Percentiles rank a stretch among this genome's conserved stretches.
phyloP scores from a whole-genome alignment of 306 rosid genomes.

The Phaseolus lunatus region DNA sequence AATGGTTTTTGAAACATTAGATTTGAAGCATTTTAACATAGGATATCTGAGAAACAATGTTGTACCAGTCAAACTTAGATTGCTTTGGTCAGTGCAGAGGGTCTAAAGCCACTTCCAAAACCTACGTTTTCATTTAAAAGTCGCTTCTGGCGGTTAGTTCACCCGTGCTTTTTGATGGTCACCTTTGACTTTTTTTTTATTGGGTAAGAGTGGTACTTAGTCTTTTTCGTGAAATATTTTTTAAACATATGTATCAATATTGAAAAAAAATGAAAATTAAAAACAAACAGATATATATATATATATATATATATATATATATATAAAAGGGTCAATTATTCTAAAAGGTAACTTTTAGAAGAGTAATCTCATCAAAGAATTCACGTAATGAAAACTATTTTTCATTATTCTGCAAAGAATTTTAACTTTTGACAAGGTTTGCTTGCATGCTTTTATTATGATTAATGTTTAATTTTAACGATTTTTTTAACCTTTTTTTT shows the following conservation, averaged over 20 bases:
- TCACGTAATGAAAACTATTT: too few relatives aligned
- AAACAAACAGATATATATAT: too few relatives aligned
- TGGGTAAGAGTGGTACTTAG: not conserved
- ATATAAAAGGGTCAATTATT: too few relatives aligned
- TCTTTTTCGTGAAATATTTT: not conserved
- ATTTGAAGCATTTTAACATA: not conserved
- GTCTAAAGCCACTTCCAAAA: not conserved
- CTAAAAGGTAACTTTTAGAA: too few relatives aligned
- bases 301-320: too few relatives aligned
- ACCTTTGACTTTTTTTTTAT: not conserved
- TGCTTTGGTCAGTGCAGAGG: not conserved
- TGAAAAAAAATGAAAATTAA: too few relatives aligned
- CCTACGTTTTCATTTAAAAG: not conserved
- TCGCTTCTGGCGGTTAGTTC: conserved; percentile 3
- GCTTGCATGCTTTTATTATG: not conserved
- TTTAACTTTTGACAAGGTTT: not conserved
- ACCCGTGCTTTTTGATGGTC: not conserved
- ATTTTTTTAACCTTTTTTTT: not conserved
- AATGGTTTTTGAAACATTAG: not conserved
- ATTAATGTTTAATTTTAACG: not conserved
- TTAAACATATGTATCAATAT: too few relatives aligned
- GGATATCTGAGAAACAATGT: not conserved
- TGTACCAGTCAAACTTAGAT: conserved; percentile 35
- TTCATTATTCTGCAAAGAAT: not conserved
- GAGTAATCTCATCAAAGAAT: too few relatives aligned